These are phyloP conservation scores for Zasmidium citrigriseum DNA, from an alignment of 2,329 filamentous ascomycete genomes.

Conservation along the genomic window DNA sequence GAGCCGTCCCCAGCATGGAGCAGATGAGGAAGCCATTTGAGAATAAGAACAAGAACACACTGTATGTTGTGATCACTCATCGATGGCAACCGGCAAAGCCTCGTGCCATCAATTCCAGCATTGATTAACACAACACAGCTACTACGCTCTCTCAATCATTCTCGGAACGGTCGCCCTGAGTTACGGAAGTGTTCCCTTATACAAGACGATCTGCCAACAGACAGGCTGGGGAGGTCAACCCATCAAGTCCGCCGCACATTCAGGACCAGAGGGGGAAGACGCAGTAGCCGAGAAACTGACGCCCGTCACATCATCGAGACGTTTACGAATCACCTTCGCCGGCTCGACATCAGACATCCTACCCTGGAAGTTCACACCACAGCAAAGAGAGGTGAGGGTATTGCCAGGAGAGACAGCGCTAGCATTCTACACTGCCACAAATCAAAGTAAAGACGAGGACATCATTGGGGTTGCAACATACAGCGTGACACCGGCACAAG, in stretches of 20 bases:
- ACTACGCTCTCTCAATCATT: slow-evolving; percentile 75
- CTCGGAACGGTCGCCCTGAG: slow-evolving; percentile 77
- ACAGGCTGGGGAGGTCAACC: slow-evolving; percentile 93
- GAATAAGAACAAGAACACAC: slow-evolving; percentile 66
- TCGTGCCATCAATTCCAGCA: too few relatives aligned
- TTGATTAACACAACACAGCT: slow-evolving; percentile 47
- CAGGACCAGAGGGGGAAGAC: slow-evolving; percentile 65
- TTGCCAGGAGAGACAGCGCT: slow-evolving; percentile 94
- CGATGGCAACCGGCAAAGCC: too few relatives aligned
- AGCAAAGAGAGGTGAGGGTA: slow-evolving; percentile 94
- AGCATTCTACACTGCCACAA: slow-evolving; percentile 96
- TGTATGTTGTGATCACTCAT: slow-evolving; percentile 49
- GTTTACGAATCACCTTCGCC: slow-evolving; percentile 94
- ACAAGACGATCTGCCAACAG: slow-evolving; percentile 87
- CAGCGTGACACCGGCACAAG: slow-evolving; percentile 92
- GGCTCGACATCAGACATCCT: slow-evolving; percentile 92
- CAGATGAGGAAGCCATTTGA: slow-evolving; percentile 65
- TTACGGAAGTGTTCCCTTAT: slow-evolving; percentile 81
- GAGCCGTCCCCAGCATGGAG: slow-evolving; percentile 59
- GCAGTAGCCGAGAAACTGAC: slow-evolving; percentile 67
- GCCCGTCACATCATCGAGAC: slow-evolving; percentile 77
- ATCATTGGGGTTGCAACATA: slow-evolving; percentile 99
- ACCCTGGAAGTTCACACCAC: slow-evolving; percentile 95
- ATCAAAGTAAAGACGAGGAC: slow-evolving; percentile 76
- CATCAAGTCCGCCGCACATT: slow-evolving; percentile 77